Conservation (phyloP, 495 filamentous ascomycete genomes). For the Cladorrhinum samala region DNA sequence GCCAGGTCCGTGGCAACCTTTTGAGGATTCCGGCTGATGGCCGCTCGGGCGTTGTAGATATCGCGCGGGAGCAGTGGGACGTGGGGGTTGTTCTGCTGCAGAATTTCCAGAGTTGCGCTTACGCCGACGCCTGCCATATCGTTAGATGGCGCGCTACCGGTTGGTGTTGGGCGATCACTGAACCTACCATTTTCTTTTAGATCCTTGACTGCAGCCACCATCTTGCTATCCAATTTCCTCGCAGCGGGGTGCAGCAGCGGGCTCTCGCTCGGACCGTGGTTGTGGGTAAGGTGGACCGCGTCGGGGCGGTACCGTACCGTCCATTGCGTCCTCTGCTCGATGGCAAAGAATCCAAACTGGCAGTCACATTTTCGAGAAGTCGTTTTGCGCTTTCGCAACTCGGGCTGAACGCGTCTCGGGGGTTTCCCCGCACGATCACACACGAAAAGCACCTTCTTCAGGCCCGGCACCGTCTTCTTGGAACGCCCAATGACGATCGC, state of each 20-base stretch:
- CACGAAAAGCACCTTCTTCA: constrained; percentile 54
- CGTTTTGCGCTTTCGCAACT: constrained; percentile 50
- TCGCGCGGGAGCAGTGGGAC: constrained; percentile 49
- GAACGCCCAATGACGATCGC: constrained; percentile 53
- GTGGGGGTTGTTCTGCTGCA: constrained; percentile 49
- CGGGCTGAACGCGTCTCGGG: constrained; percentile 46
- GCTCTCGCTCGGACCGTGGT: constrained; percentile 52
- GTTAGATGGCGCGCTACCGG: not conserved
- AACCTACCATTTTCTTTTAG: constrained; percentile 50
- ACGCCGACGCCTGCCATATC: constrained; percentile 42
- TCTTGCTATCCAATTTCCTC: constrained; percentile 51
- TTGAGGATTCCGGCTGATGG: constrained; percentile 52
- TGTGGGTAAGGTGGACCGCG: constrained; percentile 43
- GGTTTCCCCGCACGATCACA: constrained; percentile 52
- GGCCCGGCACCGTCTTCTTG: constrained; percentile 50
- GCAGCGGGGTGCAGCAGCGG: constrained; percentile 50
- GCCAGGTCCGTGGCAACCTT: constrained; percentile 46
- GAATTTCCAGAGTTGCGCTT: constrained; percentile 49
- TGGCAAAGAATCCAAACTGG: constrained; percentile 52
- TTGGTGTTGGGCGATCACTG: not conserved
- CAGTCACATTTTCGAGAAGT: constrained; percentile 54
- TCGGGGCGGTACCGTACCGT: constrained; percentile 50
- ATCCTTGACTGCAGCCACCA: constrained; percentile 51
- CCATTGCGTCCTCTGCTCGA: constrained; percentile 53
- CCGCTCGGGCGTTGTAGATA: constrained; percentile 53